These are phyloP conservation scores for Podaxis sp. DNA, from an alignment of 768 basidiomycete species.

Conservation along the genomic window DNA sequence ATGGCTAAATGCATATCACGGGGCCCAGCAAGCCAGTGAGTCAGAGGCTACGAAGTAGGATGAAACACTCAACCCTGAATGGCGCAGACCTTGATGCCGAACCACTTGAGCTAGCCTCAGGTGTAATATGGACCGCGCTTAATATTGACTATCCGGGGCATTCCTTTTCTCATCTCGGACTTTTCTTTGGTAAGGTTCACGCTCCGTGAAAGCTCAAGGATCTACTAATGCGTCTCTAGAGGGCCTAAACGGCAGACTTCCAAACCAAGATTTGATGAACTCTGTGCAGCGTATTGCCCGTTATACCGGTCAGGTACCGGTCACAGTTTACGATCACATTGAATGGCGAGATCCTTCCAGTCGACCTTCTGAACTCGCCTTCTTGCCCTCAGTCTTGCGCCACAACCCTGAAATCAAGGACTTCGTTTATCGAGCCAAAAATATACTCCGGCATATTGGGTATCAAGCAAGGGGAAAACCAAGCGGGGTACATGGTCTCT, in stretches of 20 bases:
- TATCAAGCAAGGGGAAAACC: conserved; percentile 80
- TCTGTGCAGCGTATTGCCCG: conserved; percentile 72
- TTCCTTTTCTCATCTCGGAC: conserved; percentile 93
- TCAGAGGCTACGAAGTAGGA: not conserved
- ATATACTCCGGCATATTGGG: conserved; percentile 66
- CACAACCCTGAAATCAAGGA: conserved; percentile 43
- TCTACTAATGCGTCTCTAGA: conserved; percentile 47
- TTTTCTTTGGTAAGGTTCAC: conserved; percentile 77
- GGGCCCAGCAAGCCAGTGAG: conserved; percentile 61
- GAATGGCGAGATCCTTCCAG: conserved; percentile 44
- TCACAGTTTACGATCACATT: conserved; percentile 78
- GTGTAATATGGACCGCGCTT: conserved; percentile 94
- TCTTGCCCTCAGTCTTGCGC: conserved; percentile 47
- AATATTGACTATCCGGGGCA: conserved; percentile 96
- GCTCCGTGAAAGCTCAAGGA: not conserved
- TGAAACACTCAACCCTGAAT: conserved; percentile 1
- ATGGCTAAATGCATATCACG: conserved; percentile 86
- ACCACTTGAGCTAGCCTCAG: conserved; percentile 64
- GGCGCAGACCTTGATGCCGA: conserved; percentile 64
- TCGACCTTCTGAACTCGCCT: conserved; percentile 25
- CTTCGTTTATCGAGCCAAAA: conserved; percentile 60
- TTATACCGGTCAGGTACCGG: conserved; percentile 73
- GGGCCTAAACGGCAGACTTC: conserved; percentile 91
- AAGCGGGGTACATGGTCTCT: conserved; percentile 88
- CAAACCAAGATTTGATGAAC: conserved; percentile 95